A percentile compares a stretch with the other conserved stretches of the same genome.
Conservation (phyloP, 139 green algal genomes). For the Asterochloris sp. region DNA sequence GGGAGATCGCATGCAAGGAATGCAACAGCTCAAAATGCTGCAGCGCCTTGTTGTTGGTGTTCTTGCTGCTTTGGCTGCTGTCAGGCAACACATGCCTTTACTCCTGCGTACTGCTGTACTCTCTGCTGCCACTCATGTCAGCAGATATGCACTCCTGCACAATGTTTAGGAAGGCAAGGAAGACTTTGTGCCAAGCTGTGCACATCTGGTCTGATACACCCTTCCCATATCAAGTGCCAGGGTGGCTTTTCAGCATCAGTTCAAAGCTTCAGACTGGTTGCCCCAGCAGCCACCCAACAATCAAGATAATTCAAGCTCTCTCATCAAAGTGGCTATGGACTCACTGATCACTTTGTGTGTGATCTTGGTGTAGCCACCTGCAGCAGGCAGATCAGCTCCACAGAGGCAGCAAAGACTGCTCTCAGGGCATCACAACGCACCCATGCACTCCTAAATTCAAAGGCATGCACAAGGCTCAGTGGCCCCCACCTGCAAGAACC, state of each 20-base stretch:
- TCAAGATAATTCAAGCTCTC: not conserved
- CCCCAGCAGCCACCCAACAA: constrained; percentile 6
- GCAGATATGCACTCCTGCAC: no score
- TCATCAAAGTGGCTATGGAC: not conserved
- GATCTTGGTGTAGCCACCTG: not conserved
- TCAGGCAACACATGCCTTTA: no score
- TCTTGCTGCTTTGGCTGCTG: no score
- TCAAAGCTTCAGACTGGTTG: not conserved
- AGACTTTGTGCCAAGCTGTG: not conserved
- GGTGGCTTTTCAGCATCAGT: not conserved
- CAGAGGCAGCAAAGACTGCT: not conserved
- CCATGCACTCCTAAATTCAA: not conserved
- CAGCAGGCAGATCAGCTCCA: not conserved
- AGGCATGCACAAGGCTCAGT: not conserved
- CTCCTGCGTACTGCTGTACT: no score
- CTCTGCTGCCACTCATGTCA: no score
- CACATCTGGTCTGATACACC: constrained; percentile 11
- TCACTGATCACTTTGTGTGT: constrained; percentile 6
- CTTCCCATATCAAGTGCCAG: constrained; percentile 3
- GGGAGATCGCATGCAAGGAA: no score
- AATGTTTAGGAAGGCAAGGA: not conserved
- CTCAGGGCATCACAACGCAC: not conserved
- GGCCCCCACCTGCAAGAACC: constrained; percentile 60
- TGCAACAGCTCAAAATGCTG: no score
- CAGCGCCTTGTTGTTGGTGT: no score